A percentile compares a stretch with the other conserved stretches of the same genome.
These are phyloP conservation scores for Cryptococcus depauperatus DNA, from an alignment of 1,284 basidiomycete genomes.

Conservation along the genomic window DNA sequence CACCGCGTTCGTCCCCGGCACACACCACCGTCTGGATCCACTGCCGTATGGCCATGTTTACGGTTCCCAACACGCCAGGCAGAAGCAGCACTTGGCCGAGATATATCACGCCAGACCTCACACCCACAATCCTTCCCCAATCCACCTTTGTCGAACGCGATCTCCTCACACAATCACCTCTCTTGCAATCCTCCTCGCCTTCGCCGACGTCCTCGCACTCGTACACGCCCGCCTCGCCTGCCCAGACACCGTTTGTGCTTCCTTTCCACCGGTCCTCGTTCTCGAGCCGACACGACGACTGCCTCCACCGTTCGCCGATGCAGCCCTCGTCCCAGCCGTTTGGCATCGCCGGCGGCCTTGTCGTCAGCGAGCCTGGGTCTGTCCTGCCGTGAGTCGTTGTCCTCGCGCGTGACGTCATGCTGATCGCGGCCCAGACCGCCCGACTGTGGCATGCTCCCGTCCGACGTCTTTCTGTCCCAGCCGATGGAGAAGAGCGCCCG, in stretches of 20 bases:
- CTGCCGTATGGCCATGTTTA: conserved; percentile 26
- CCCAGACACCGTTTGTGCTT: conserved; percentile 5
- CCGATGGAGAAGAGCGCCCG: conserved; percentile 55
- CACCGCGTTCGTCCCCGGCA: conserved; percentile 5
- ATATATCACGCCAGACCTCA: conserved; percentile 17
- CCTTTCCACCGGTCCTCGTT: conserved; percentile 10
- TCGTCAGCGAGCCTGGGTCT: conserved; percentile 14
- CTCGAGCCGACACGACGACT: conserved; percentile 6
- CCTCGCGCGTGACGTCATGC: too few species aligned
- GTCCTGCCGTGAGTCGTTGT: conserved; percentile 25
- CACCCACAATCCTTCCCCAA: conserved; percentile 8
- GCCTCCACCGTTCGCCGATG: conserved; percentile 10
- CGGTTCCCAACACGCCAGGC: conserved; percentile 10
- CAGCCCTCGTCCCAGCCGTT: conserved; percentile 22
- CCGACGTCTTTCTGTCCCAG: conserved; percentile 17
- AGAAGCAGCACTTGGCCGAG: conserved; percentile 16
- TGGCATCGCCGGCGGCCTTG: conserved; percentile 21
- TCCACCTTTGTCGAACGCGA: conserved; percentile 6
- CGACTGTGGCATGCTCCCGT: conserved; percentile 6
- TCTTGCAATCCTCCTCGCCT: neutral
- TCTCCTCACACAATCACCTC: conserved; percentile 9
- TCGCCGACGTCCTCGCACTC: conserved; percentile 1
- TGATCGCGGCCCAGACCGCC: too few species aligned
- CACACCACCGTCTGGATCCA: conserved; percentile 4
- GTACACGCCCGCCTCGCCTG: neutral